Evolutionary conservation across 805 yeast genomes (phyloP), one percentile per base, ranked within the genome.

Genomic region (Lipomyces starkeyi): DNA sequence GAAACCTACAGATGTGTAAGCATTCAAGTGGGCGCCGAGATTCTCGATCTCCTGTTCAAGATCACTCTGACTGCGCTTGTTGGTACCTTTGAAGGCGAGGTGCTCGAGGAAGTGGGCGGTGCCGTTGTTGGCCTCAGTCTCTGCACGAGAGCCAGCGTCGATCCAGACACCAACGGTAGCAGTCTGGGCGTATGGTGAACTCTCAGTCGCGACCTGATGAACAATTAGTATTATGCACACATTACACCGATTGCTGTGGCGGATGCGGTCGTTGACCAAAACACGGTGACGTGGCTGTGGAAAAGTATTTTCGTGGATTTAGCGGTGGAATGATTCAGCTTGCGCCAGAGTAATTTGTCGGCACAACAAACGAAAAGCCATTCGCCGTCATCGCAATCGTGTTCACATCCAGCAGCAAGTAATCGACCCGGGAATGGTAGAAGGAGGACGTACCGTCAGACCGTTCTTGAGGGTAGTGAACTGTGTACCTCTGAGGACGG

Each of bases 101-200:
- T 95, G 99, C 80, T 95, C 99, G 66, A 95, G 81, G 78, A 95
- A 95, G 80, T 95, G 99, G 0, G 99, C 99, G 7, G 98, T 93
- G 59, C 99, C 99, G 74, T 93, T 93, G 76, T 84, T 84, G 75
- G 91, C 87, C 58, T 83, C 83, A 75, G 87, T 89, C 80, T 95
- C 99, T 2, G 98, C 98, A 70, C 99, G 85, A 2, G 98, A 93
- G 2, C 99, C 99, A 54, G 99, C 97, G 80, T 95, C 97, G 70
- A 95, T 93, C 94, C 97, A 96, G 64, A 95, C 94, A 2, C 98
- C 99, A 14, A 95, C 97, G 1, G 99, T 95, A 69, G 99, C 98
- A 57, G 98, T 93, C 73, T 89, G 85, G 7, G 96, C 88, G 70
- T 90, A 88, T 11, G 98, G 98, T 77, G 91, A 87, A 57, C 84